Percentiles rank a stretch among this genome's conserved stretches.
Conservation (phyloP, 2,329 filamentous ascomycete species). For the Ophiocordyceps camponoti-saundersi region DNA sequence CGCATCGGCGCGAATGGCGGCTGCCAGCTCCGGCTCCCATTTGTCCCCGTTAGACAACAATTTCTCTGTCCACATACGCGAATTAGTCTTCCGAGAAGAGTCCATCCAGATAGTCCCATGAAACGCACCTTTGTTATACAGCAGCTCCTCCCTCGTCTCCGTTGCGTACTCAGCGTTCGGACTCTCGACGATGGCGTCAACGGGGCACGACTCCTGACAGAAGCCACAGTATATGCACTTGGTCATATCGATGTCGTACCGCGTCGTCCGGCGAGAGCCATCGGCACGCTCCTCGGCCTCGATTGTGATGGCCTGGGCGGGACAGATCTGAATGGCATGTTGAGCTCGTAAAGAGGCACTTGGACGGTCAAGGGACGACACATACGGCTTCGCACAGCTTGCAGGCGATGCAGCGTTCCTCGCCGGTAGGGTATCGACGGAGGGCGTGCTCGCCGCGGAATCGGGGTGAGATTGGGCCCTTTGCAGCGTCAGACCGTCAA, state of each 20-base stretch:
- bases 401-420: slow-evolving; percentile 98
- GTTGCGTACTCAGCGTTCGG: slow-evolving; percentile 47
- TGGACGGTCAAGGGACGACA: neutral
- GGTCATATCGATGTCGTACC: slow-evolving; percentile 99
- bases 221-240: slow-evolving; percentile 99
- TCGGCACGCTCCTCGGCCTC: slow-evolving; percentile 97
- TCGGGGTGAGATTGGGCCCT: slow-evolving; percentile 88
- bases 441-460: slow-evolving; percentile 98
- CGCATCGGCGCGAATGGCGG: slow-evolving; percentile 79
- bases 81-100: slow-evolving; percentile 5
- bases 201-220: slow-evolving; percentile 97
- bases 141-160: slow-evolving; percentile 69
- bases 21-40: slow-evolving; percentile 95
- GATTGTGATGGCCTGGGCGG: slow-evolving; percentile 95
- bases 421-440: slow-evolving; percentile 87
- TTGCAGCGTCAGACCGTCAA: slow-evolving; percentile 5
- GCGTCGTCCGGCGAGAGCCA: slow-evolving; percentile 82
- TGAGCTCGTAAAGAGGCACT: neutral
- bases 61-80: slow-evolving; percentile 40
- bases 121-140: slow-evolving; percentile 74
- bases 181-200: slow-evolving; percentile 68
- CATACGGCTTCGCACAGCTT: slow-evolving; percentile 87
- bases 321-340: slow-evolving; percentile 51
- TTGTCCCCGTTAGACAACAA: slow-evolving; percentile 78
- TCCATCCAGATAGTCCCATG: neutral